These are phyloP conservation scores for Tolypocladium nubicola DNA, from an alignment of 2,329 filamentous ascomycete genomes.

Conservation along the genomic window DNA sequence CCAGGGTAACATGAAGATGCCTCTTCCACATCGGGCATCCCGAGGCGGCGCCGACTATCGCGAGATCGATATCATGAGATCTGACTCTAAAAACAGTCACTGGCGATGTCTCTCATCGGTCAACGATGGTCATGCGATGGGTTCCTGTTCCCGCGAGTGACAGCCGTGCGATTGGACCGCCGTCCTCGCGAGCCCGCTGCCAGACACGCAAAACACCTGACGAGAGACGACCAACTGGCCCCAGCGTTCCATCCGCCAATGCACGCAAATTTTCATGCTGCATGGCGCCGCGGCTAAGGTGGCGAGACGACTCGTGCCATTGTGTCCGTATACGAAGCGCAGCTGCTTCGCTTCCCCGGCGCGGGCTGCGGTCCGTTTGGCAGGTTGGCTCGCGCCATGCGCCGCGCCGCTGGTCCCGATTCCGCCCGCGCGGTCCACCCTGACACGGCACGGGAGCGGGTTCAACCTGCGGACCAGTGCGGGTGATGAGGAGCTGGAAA, in stretches of 20 bases:
- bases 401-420: neutral
- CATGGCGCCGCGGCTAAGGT: neutral
- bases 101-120: neutral
- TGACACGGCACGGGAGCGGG: neutral
- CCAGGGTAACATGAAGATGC: neutral
- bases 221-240: neutral
- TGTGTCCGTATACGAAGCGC: too few relatives aligned
- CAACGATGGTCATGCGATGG: neutral
- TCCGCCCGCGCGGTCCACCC: neutral
- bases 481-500: too few relatives aligned
- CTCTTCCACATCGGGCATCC: neutral
- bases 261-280: neutral
- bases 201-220: neutral
- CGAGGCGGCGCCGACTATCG: neutral
- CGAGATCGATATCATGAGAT: neutral
- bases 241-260: neutral
- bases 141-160: neutral
- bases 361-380: neutral
- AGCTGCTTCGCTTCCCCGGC: neutral
- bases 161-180: neutral
- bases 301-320: neutral
- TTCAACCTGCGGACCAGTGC: neutral
- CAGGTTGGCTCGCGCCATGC: neutral
- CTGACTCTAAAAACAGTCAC: neutral
- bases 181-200: neutral